Evolutionary conservation across 306 rosid genomes (phyloP).

Genomic region (Spatholobus suberectus): DNA sequence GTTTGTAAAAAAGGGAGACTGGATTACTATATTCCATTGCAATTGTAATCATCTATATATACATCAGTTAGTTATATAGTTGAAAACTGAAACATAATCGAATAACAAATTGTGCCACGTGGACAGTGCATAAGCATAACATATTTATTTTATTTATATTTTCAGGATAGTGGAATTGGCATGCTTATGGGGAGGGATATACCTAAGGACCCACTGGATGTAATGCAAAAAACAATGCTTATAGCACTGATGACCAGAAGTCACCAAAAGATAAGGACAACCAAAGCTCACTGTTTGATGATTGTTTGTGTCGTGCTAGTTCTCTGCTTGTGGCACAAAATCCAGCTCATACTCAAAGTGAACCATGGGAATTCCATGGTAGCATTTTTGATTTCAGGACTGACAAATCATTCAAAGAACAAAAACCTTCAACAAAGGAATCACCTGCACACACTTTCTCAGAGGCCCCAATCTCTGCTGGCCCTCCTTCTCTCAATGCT

Average conservation of each 20-base stretch:
- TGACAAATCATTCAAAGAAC: conserved; percentile 51
- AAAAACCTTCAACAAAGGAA: conserved; percentile 56
- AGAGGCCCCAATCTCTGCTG: conserved; percentile 63
- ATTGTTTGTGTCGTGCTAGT: conserved; percentile 84
- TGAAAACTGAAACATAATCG: no score
- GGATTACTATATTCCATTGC: no score
- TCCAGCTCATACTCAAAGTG: conserved; percentile 52
- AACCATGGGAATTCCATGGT: conserved; percentile 56
- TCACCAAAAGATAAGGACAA: conserved; percentile 57
- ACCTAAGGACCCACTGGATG: no score
- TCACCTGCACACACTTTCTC: conserved; percentile 43
- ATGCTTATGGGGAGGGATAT: no score
- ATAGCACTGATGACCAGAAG: conserved; percentile 39
- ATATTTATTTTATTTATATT: no score
- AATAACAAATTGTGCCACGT: no score
- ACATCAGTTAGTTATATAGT: no score
- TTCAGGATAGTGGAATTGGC: no score
- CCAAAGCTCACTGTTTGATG: conserved; percentile 59
- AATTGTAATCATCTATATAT: no score
- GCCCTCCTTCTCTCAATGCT: conserved; percentile 94
- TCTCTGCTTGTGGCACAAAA: conserved; percentile 89
- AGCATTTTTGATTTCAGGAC: conserved; percentile 49
- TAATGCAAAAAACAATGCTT: no score
- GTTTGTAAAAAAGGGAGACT: no score
- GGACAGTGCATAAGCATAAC: no score